phyloP scores from a whole-genome alignment of 2,329 filamentous ascomycete genomes.

The Ceratocystis smalleyi region DNA sequence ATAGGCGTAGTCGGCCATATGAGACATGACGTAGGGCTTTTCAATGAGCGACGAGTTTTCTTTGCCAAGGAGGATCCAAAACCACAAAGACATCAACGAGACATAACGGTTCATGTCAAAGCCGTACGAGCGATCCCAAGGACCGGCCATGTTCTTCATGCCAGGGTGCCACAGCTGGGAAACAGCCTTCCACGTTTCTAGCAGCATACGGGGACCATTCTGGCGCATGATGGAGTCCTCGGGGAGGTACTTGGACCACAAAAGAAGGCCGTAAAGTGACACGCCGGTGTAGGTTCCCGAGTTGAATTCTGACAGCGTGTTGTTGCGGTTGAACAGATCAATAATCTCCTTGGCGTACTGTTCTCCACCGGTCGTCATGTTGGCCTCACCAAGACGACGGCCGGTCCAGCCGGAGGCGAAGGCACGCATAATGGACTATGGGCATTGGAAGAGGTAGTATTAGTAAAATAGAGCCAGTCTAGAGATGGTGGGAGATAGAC shows the following conservation, averaged over 20 bases:
- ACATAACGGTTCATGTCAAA: conserved; percentile 47
- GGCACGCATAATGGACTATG: conserved; percentile 42
- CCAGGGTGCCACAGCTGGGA: conserved; percentile 41
- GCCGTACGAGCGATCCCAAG: conserved; percentile 48
- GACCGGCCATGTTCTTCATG: conserved; percentile 45
- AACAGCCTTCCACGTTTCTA: conserved; percentile 36
- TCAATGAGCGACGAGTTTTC: conserved; percentile 25
- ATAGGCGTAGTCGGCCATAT: conserved; percentile 43
- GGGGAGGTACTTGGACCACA: conserved; percentile 45
- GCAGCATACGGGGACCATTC: conserved; percentile 36
- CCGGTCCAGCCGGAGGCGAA: conserved; percentile 45
- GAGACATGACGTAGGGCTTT: conserved; percentile 39
- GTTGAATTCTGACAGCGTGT: conserved; percentile 48
- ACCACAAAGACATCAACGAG: conserved; percentile 40
- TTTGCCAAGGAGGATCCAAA: conserved; percentile 43
- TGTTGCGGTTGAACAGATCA: conserved; percentile 37
- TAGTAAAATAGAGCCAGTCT: conserved; percentile 6
- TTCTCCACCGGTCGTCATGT: conserved; percentile 44
- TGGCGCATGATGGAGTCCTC: conserved; percentile 37
- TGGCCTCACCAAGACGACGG: conserved; percentile 34
- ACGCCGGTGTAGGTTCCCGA: conserved; percentile 48
- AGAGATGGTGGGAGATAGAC: background rate
- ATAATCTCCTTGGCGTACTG: conserved; percentile 39
- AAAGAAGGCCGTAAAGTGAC: conserved; percentile 40
- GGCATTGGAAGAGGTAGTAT: conserved; percentile 9